Percentiles rank a stretch among this genome's conserved stretches.
phyloP scores from a whole-genome alignment of 1,139 yeast species.

The Candida pseudocylindracea region DNA sequence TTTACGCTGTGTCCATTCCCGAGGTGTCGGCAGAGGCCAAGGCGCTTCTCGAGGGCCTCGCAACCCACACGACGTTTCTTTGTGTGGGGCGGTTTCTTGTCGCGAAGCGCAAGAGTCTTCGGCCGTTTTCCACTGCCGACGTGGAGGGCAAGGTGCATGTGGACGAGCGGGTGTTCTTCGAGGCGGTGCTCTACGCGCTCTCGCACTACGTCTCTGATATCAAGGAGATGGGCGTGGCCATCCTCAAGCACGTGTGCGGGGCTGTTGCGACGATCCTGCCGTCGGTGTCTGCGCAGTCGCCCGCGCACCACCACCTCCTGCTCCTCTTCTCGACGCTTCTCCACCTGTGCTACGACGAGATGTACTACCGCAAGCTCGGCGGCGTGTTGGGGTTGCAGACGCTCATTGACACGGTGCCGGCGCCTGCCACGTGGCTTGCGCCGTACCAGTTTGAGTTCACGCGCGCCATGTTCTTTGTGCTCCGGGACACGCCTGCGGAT shows the following conservation, averaged over 20 bases:
- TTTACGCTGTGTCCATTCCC: slow-evolving; percentile 53
- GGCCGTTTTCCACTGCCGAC: slow-evolving; percentile 55
- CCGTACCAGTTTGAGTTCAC: slow-evolving; percentile 68
- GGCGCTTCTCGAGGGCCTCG: slow-evolving; percentile 34
- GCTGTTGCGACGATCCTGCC: slow-evolving; percentile 54
- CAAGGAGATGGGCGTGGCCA: slow-evolving; percentile 44
- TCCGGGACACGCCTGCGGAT: slow-evolving; percentile 77
- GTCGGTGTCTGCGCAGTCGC: slow-evolving; percentile 32
- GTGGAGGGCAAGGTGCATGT: slow-evolving; percentile 58
- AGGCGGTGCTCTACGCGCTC: slow-evolving; percentile 60
- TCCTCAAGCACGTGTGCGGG: slow-evolving; percentile 37
- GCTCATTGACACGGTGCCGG: slow-evolving; percentile 40
- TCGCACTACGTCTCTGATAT: slow-evolving; percentile 59
- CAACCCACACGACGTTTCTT: slow-evolving; percentile 60
- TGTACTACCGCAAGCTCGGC: slow-evolving; percentile 67
- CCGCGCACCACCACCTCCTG: slow-evolving; percentile 13
- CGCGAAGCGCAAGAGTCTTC: slow-evolving; percentile 46
- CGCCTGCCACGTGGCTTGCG: slow-evolving; percentile 54
- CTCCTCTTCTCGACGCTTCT: slow-evolving; percentile 62
- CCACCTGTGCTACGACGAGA: slow-evolving; percentile 82
- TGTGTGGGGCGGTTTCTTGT: slow-evolving; percentile 55
- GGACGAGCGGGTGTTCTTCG: slow-evolving; percentile 47
- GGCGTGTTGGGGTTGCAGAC: slow-evolving; percentile 71
- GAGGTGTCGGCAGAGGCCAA: slow-evolving; percentile 55
- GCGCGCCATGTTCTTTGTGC: slow-evolving; percentile 70